phyloP scores from a whole-genome alignment of 495 filamentous ascomycete species.

The Amphirosellinia nigrospora region DNA sequence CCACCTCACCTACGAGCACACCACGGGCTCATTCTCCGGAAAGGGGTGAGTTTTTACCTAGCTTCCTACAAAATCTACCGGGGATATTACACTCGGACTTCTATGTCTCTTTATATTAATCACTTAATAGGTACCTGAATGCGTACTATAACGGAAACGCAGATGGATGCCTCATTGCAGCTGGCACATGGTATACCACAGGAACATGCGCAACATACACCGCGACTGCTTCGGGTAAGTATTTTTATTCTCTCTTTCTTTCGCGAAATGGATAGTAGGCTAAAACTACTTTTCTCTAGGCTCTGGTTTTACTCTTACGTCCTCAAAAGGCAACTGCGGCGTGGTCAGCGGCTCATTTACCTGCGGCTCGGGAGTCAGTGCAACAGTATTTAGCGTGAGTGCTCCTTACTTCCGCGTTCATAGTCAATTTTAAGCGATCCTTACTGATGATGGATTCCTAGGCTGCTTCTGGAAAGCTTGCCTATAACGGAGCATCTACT shows the following conservation, averaged over 20 bases:
- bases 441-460: conserved; percentile 14
- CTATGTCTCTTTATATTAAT: conserved; percentile 11
- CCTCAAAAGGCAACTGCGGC: conserved; percentile 61
- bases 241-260: not conserved
- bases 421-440: not conserved
- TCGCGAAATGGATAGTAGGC: not conserved
- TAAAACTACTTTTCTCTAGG: conserved; percentile 29
- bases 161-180: conserved; percentile 70
- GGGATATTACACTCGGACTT: not conserved
- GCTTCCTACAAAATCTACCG: not conserved
- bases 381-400: conserved; percentile 56
- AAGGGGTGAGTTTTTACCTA: conserved; percentile 39
- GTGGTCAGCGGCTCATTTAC: conserved; percentile 53
- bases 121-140: conserved; percentile 58
- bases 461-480: conserved; percentile 48
- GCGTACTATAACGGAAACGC: conserved; percentile 56
- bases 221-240: conserved; percentile 44
- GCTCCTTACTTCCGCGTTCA: not conserved
- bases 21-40: conserved; percentile 25
- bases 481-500: conserved; percentile 53
- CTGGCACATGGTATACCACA: conserved; percentile 68
- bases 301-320: conserved; percentile 60
- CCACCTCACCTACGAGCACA: conserved; percentile 20
- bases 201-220: conserved; percentile 73
- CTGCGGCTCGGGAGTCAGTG: conserved; percentile 54